Evolutionary conservation across 108 stramenopile species (phyloP).

Genomic region (Hondaea fermentalgiana): DNA sequence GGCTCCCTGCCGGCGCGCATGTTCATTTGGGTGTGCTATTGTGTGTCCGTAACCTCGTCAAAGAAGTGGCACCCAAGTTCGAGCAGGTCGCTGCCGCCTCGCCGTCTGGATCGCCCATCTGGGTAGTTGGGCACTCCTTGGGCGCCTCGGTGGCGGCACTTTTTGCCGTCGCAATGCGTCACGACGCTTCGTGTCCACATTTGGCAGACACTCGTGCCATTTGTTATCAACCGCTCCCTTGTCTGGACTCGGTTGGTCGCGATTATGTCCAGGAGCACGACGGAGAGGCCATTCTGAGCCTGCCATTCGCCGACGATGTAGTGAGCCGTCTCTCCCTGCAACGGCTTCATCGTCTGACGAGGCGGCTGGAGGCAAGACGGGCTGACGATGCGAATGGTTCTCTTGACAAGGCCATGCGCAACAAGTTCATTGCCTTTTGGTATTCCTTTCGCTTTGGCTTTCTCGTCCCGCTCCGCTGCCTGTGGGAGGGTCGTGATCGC

Average conservation of each 20-base stretch:
- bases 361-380: not conserved
- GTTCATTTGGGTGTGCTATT: not conserved
- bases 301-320: not conserved
- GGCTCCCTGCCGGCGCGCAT: not conserved
- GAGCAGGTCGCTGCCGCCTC: not conserved
- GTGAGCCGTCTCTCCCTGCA: not conserved
- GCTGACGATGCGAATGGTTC: not conserved
- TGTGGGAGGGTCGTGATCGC: not conserved
- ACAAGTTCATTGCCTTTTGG: not conserved
- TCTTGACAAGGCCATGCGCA: not conserved
- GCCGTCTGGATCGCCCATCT: not conserved
- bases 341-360: not conserved
- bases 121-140: not conserved
- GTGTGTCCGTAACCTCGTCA: not conserved
- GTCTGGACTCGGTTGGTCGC: not conserved
- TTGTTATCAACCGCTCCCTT: not conserved
- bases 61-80: not conserved
- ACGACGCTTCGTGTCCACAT: not conserved
- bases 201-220: not conserved
- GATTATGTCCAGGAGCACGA: not conserved
- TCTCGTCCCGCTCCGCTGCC: not conserved
- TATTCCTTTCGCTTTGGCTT: not conserved
- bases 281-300: not conserved
- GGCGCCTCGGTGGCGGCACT: slow-evolving; percentile 7
- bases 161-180: not conserved